Conservation (phyloP, 345 rosid genomes). For the Aquilaria yunnanensis region DNA sequence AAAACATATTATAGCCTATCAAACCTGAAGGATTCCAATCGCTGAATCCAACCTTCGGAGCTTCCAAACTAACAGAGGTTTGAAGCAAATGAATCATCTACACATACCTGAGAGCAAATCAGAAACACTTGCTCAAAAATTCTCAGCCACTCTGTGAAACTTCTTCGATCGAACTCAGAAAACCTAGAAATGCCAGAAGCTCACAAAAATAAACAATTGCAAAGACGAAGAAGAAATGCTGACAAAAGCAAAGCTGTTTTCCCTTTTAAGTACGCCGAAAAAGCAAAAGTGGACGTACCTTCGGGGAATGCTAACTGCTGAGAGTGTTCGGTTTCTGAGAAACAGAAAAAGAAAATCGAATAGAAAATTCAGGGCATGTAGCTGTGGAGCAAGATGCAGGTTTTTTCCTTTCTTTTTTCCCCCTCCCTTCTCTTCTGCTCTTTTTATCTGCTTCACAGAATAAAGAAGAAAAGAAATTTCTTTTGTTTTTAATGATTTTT, state of each 20-base stretch:
- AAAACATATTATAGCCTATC: too few species aligned
- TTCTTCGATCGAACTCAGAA: conserved; percentile 20
- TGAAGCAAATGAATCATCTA: background rate
- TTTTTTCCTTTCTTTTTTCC: conserved; percentile 17
- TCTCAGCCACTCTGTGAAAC: conserved; percentile 7
- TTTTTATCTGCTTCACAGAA: conserved; percentile 24
- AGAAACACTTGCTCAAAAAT: conserved; percentile 1
- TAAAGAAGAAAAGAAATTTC: background rate
- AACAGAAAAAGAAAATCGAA: conserved; percentile 20
- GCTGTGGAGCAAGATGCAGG: conserved; percentile 44
- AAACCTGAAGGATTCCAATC: too few species aligned
- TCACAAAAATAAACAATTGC: background rate
- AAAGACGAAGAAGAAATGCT: conserved; percentile 12
- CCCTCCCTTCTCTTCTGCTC: conserved; percentile 1
- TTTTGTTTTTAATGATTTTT: background rate
- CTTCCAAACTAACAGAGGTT: too few species aligned
- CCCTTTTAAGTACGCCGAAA: conserved; percentile 7
- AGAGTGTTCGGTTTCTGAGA: conserved; percentile 34
- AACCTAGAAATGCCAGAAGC: background rate
- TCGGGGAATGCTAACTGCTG: conserved; percentile 9
- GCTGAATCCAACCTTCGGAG: too few species aligned
- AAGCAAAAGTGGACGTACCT: conserved; percentile 11
- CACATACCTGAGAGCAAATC: conserved; percentile 22
- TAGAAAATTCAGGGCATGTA: conserved; percentile 33
- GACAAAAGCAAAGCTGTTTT: conserved; percentile 9